These are phyloP conservation scores for Fusarium buxicola DNA, from an alignment of 2,329 filamentous ascomycete genomes.

Conservation along the genomic window DNA sequence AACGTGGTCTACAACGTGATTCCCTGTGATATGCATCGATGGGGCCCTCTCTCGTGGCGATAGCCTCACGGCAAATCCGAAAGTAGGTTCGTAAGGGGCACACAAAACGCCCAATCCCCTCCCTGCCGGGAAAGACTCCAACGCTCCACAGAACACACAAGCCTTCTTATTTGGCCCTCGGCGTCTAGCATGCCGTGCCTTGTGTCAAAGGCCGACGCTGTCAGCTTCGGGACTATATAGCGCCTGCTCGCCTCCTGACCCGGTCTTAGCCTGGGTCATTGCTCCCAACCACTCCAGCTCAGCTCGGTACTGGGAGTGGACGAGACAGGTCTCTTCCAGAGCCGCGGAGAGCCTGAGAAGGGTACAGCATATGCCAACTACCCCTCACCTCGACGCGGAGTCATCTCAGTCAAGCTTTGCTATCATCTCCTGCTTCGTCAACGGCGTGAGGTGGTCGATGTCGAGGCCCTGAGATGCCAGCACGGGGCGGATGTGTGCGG, in stretches of 20 bases:
- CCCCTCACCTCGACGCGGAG: slow-evolving; percentile 44
- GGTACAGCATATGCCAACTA: slow-evolving; percentile 50
- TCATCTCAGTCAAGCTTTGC: slow-evolving; percentile 88
- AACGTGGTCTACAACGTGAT: slow-evolving; percentile 61
- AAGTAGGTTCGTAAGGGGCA: slow-evolving; percentile 44
- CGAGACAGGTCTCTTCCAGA: slow-evolving; percentile 47
- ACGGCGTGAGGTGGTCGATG: slow-evolving; percentile 91
- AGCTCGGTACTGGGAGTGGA: slow-evolving; percentile 48
- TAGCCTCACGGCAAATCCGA: slow-evolving; percentile 45
- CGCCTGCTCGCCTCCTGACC: slow-evolving; percentile 45
- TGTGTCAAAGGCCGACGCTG: slow-evolving; percentile 41
- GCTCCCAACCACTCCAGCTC: slow-evolving; percentile 45
- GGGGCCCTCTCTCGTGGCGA: slow-evolving; percentile 46
- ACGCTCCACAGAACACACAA: slow-evolving; percentile 47
- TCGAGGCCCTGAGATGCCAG: slow-evolving; percentile 85
- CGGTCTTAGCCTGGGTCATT: slow-evolving; percentile 46
- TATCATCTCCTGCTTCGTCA: slow-evolving; percentile 97
- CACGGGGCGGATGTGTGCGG: slow-evolving; percentile 79
- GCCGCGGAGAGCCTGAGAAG: slow-evolving; percentile 47
- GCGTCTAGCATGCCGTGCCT: slow-evolving; percentile 39
- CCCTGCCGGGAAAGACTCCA: slow-evolving; percentile 48
- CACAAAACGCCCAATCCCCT: slow-evolving; percentile 46
- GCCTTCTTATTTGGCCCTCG: slow-evolving; percentile 43
- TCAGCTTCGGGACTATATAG: slow-evolving; percentile 48
- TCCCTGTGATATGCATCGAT: slow-evolving; percentile 53